phyloP scores from a whole-genome alignment of 75 land plant species.

The Larix kaempferi region DNA sequence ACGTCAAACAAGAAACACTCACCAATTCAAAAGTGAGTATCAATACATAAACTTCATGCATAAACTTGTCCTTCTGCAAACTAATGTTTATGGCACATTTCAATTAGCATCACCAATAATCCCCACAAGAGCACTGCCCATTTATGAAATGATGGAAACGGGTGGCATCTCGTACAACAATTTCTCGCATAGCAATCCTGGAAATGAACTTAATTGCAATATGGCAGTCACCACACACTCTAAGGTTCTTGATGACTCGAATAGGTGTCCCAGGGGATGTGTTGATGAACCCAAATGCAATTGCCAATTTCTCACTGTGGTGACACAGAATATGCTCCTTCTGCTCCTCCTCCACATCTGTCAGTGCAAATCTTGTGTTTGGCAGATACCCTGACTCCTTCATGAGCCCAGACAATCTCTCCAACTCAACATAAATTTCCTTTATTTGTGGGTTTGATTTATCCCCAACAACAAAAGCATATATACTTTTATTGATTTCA shows the following conservation, averaged over 20 bases:
- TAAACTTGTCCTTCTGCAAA: no score
- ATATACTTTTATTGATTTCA: neutral
- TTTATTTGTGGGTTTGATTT: neutral
- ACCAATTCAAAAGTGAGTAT: no score
- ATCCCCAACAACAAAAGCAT: neutral
- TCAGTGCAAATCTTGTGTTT: neutral
- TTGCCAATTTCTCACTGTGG: neutral
- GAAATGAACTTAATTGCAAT: neutral
- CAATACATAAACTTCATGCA: no score
- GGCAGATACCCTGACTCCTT: neutral
- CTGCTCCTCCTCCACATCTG: neutral
- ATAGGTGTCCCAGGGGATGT: neutral
- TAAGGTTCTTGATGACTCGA: neutral
- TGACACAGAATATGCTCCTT: neutral
- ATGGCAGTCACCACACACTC: conserved; percentile 2
- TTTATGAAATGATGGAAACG: neutral
- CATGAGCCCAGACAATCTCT: neutral
- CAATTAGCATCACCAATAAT: neutral
- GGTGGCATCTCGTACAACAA: neutral
- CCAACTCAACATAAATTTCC: neutral
- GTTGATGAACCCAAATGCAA: neutral
- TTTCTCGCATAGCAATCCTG: neutral
- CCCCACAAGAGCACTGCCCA: neutral
- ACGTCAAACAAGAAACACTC: no score
- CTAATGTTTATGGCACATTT: no score